phyloP scores from a whole-genome alignment of 139 green algal genomes.

The Chlorella sp. region DNA sequence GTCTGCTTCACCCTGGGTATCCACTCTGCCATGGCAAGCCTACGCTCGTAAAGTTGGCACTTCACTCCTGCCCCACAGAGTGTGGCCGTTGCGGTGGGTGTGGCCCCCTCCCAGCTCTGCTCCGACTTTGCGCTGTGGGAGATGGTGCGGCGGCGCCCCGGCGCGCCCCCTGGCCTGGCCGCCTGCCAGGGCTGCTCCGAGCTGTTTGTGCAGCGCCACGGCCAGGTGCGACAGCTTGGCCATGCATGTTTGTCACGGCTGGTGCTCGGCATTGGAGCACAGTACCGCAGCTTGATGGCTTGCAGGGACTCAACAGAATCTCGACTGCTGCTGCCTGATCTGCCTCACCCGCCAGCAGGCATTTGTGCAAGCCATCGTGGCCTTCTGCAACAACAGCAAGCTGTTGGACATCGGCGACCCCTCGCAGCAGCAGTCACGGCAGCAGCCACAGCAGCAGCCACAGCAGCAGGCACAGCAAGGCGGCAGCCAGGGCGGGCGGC shows the following conservation, averaged over 20 bases:
- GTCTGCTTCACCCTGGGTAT: not conserved
- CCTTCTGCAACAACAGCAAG: constrained; percentile 28
- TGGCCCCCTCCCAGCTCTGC: constrained; percentile 34
- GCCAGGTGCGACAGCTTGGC: not conserved
- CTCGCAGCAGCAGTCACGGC: constrained; percentile 2
- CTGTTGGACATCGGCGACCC: not conserved
- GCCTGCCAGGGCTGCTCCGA: constrained; percentile 26
- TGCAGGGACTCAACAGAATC: no score
- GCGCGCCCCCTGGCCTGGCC: not conserved
- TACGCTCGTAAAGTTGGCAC: no score
- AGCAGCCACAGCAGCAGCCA: not conserved
- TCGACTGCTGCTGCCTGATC: not conserved
- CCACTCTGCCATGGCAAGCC: not conserved
- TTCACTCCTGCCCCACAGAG: not conserved
- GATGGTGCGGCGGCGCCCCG: constrained; percentile 28
- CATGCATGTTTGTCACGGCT: no score
- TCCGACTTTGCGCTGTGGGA: constrained; percentile 40
- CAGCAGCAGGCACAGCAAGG: not conserved
- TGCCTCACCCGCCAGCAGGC: not conserved
- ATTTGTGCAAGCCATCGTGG: constrained; percentile 24
- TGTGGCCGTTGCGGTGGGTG: not conserved
- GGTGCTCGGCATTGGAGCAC: no score
- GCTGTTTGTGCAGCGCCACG: constrained; percentile 19
- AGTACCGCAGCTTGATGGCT: no score
- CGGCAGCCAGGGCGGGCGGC: not conserved